Conservation (phyloP, 495 filamentous ascomycete genomes). For the Aspergillus haitiensis region DNA sequence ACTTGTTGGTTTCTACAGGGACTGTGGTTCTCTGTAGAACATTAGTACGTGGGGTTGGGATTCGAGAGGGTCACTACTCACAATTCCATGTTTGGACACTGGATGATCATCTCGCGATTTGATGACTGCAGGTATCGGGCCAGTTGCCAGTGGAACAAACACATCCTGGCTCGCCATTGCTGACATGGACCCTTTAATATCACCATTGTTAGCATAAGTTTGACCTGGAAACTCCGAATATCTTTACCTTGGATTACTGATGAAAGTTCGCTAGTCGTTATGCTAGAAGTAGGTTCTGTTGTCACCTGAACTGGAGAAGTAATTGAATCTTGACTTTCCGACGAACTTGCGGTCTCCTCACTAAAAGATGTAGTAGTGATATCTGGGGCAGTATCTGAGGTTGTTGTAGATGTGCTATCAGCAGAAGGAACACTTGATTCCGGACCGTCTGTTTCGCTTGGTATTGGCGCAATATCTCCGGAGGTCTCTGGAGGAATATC, state of each 20-base stretch:
- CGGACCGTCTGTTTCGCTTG: not conserved
- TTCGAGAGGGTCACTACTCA: slow-evolving; percentile 34
- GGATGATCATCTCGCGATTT: slow-evolving; percentile 52
- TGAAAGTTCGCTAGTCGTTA: not conserved
- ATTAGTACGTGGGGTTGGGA: slow-evolving; percentile 16
- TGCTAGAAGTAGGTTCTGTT: not conserved
- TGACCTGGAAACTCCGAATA: not conserved
- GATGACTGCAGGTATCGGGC: slow-evolving; percentile 56
- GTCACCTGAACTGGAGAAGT: too few relatives aligned
- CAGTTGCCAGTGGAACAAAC: slow-evolving; percentile 62
- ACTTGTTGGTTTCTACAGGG: slow-evolving; percentile 83
- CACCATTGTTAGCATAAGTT: not conserved
- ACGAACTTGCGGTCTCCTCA: too few relatives aligned
- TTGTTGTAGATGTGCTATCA: not conserved
- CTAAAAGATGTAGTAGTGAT: not conserved
- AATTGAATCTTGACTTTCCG: not conserved
- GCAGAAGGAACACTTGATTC: not conserved
- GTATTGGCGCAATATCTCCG: not conserved
- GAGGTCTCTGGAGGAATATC: not conserved
- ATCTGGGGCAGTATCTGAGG: not conserved
- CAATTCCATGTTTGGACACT: slow-evolving; percentile 48
- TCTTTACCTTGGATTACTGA: not conserved
- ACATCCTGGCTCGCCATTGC: slow-evolving; percentile 45
- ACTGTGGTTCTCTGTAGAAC: slow-evolving; percentile 37
- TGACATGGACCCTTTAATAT: slow-evolving; percentile 5